Evolutionary conservation across 768 basidiomycete species (phyloP), one percentile per base, ranked within the genome.

Genomic region (button mushroom (Agaricus bisporus)): DNA sequence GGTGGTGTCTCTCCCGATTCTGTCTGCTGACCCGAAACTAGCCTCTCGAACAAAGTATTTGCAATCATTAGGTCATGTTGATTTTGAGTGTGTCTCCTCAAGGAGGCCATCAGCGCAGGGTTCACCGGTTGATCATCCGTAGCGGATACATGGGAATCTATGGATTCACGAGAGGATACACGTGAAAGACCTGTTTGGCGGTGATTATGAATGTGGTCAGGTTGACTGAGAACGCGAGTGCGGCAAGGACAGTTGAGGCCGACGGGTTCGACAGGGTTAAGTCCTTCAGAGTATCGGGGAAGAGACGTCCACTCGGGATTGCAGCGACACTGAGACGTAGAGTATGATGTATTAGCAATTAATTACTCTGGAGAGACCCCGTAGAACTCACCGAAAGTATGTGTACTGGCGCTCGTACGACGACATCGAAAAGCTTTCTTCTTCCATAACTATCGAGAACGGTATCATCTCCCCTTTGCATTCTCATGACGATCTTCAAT

Each of bases 1-100:
- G 95, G 95, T 0, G 95, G 94, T 7, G 79, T 78, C 65, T 97
- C 93, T 6, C 94, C 94, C 14, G 75, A 73, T 61, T 88, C 85
- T 44, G 78, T 87, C 66, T 88, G 88, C 65, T 86, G 83, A 20
- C 95, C 94, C 10, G 87, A 80, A 37, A 97, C 77, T 17, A 97
- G 76, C 22, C 86, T 76, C 64, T 92, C 93, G 61, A 88, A 93
- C 55, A 86, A 77, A 39, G 51, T 52, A 45, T 52, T 52, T 8
- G 51, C 51, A 26, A 45, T 10, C 5, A 45, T 15, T 70, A 68
- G 44, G 75, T 70, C 14, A 64, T 54, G 20, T 61, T 60, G 26
- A 58, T 58, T 29, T 4, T 32, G 32, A 32, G 32, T 2, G 39
- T 37, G 28, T 14, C 61, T 56, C 38, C 60, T 64, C 36, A 70